phyloP scores from a whole-genome alignment of 176 grass and related monocot species.

The Pontederia paniculata region DNA sequence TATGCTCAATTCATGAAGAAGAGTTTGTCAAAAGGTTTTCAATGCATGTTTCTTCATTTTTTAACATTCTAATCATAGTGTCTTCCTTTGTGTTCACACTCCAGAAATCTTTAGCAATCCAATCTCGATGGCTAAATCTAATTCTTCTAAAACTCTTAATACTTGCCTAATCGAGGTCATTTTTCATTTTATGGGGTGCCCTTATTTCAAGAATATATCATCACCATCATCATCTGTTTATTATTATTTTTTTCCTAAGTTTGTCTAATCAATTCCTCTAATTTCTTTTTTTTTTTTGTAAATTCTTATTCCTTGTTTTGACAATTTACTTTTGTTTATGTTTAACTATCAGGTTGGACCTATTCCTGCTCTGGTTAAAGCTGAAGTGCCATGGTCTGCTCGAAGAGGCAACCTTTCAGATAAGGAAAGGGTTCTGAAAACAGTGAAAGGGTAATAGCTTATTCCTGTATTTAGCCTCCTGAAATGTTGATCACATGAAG shows the following conservation, averaged over 20 bases:
- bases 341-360: constrained; percentile 28
- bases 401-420: constrained; percentile 85
- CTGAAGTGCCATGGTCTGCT: constrained; percentile 86
- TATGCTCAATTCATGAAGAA: no score
- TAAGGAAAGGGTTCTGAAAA: constrained; percentile 89
- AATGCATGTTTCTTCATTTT: no score
- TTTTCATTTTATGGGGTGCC: not conserved
- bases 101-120: no score
- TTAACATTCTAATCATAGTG: no score
- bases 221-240: not conserved
- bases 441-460: constrained; percentile 82
- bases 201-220: not conserved
- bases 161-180: not conserved
- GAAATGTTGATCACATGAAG: not conserved
- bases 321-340: constrained; percentile 6
- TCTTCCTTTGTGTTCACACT: no score
- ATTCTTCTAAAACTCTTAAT: no score
- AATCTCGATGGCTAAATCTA: no score
- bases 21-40: no score
- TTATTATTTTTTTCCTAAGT: not conserved
- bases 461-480: not conserved
- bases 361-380: constrained; percentile 58
- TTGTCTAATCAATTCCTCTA: not conserved
- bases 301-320: not conserved
- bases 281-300: not conserved